These are phyloP conservation scores for Micractinium conductrix DNA, from an alignment of 139 green algal species.

Conservation along the genomic window DNA sequence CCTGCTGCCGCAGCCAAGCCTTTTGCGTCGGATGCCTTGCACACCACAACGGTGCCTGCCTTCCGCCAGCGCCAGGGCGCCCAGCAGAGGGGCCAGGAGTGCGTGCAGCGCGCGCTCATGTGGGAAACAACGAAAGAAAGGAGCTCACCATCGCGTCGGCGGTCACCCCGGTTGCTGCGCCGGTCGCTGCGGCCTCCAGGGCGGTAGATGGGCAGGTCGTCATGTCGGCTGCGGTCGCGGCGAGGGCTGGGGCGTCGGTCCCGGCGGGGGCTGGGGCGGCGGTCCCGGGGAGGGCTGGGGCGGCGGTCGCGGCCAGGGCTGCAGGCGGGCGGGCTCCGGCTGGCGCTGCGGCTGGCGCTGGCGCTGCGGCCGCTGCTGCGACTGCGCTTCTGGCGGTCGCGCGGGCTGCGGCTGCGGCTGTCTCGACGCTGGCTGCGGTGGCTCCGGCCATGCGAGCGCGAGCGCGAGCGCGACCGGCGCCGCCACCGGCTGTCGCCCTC, in stretches of 20 bases:
- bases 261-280: too few relatives aligned
- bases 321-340: too few relatives aligned
- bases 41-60: too few relatives aligned
- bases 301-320: too few relatives aligned
- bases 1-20: too few relatives aligned
- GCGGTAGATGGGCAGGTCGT: slow-evolving; percentile 13
- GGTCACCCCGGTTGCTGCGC: background rate
- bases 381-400: slow-evolving; percentile 39
- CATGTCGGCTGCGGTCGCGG: background rate
- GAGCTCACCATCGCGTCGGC: slow-evolving; percentile 26
- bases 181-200: background rate
- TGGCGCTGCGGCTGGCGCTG: too few relatives aligned
- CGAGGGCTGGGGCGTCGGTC: too few relatives aligned
- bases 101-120: background rate
- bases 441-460: background rate
- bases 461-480: background rate
- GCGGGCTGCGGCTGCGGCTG: slow-evolving; percentile 9
- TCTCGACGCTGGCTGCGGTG: background rate
- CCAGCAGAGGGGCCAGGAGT: background rate
- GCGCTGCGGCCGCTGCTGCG: slow-evolving; percentile 24
- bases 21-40: too few relatives aligned
- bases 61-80: too few relatives aligned
- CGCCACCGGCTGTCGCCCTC: background rate
- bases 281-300: too few relatives aligned
- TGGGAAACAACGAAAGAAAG: background rate